phyloP scores from a whole-genome alignment of 108 stramenopile genomes.

The Conticribra guillardii region DNA sequence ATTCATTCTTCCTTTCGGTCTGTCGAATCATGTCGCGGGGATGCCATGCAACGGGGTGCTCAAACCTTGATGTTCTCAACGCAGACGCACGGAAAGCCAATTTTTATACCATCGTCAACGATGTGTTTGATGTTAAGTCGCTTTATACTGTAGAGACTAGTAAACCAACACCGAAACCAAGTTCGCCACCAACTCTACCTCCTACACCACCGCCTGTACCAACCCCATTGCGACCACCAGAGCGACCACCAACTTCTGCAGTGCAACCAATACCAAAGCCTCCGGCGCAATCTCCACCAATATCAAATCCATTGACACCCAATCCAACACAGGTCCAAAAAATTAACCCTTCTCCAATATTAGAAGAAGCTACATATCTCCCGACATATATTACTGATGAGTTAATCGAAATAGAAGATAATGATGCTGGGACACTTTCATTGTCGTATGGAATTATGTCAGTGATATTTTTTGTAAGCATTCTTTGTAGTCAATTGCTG shows the following conservation, averaged over 20 bases:
- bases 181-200: background rate
- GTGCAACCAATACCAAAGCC: background rate
- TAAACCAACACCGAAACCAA: background rate
- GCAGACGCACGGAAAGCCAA: conserved; percentile 21
- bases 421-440: no score
- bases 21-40: conserved; percentile 25
- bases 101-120: conserved; percentile 39
- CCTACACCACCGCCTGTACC: background rate
- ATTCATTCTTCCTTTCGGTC: conserved; percentile 37
- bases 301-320: background rate
- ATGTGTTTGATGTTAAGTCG: conserved; percentile 24
- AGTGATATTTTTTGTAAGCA: no score
- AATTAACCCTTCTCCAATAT: no score
- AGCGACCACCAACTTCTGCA: background rate
- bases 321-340: no score
- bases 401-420: no score
- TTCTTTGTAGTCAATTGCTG: no score
- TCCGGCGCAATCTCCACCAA: background rate
- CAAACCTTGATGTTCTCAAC: conserved; percentile 24
- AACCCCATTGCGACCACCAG: no score
- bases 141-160: background rate
- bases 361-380: no score
- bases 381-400: no score
- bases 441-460: no score
- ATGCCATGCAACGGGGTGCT: conserved; percentile 32